A percentile compares a stretch with the other conserved stretches of the same genome.
phyloP scores from a whole-genome alignment of 2,329 filamentous ascomycete genomes.

The Xylariales sp. region DNA sequence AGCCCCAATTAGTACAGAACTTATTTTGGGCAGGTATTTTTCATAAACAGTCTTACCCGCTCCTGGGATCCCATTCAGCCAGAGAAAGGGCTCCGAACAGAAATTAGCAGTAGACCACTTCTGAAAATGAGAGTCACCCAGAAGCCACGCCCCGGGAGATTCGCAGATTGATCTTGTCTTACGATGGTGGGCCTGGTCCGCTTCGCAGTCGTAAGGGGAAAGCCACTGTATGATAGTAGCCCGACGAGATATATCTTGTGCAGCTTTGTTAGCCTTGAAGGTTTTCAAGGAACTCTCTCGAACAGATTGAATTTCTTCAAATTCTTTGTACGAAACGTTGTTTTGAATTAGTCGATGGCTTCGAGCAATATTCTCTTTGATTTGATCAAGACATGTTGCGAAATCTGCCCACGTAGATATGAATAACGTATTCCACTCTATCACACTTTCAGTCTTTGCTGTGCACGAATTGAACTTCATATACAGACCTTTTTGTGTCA shows the following conservation, averaged over 20 bases:
- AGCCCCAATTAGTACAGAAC: conserved; percentile 8
- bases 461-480: too few species aligned
- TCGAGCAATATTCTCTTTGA: conserved; percentile 47
- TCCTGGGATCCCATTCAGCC: conserved; percentile 55
- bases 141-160: conserved; percentile 48
- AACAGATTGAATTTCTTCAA: conserved; percentile 43
- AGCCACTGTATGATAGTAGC: conserved; percentile 37
- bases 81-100: conserved; percentile 47
- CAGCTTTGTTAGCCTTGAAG: conserved; percentile 38
- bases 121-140: conserved; percentile 42
- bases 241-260: conserved; percentile 35
- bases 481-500: conserved; percentile 43
- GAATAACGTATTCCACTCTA: conserved; percentile 50
- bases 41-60: conserved; percentile 48
- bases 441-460: conserved; percentile 2
- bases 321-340: conserved; percentile 46
- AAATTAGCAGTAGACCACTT: conserved; percentile 43
- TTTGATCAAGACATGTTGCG: conserved; percentile 42
- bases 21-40: background rate
- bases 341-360: conserved; percentile 49
- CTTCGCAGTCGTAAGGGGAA: conserved; percentile 27
- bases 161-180: conserved; percentile 32
- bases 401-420: conserved; percentile 51
- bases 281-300: conserved; percentile 34
- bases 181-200: conserved; percentile 30